Conservation (phyloP, 2,329 filamentous ascomycete genomes). For the Fusarium nelsonii region DNA sequence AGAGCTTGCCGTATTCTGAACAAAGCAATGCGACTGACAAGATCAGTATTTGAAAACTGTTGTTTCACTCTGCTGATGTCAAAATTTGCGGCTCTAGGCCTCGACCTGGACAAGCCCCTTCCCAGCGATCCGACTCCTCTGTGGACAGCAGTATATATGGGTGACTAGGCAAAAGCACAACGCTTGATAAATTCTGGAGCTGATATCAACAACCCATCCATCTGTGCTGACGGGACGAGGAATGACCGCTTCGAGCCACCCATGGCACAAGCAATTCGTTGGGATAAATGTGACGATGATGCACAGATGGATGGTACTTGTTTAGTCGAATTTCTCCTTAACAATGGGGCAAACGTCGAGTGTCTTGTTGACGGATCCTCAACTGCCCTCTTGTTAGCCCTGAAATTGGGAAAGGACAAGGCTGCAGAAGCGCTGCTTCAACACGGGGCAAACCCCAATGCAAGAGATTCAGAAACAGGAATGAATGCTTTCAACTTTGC, state of each 20-base stretch:
- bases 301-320: not conserved
- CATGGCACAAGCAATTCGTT: not conserved
- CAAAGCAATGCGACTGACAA: not conserved
- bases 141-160: rapidly evolving
- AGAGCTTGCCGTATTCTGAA: not conserved
- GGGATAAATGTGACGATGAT: not conserved
- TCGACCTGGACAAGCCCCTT: not conserved
- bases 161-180: not conserved
- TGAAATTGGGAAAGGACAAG: rapidly evolving
- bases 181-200: not conserved
- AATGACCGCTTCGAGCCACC: not conserved
- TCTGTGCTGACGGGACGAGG: rapidly evolving
- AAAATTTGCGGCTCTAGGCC: not conserved
- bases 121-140: not conserved
- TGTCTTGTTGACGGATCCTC: not conserved
- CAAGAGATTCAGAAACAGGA: not conserved
- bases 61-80: not conserved
- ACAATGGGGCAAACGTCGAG: not conserved
- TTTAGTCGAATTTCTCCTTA: not conserved
- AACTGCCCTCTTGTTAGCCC: not conserved
- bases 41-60: rapidly evolving
- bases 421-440: not conserved
- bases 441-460: not conserved
- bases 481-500: not conserved
- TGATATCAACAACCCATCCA: not conserved